Evolutionary conservation across 2,329 filamentous ascomycete genomes (phyloP).

Genomic region (Juglanconis sp.): DNA sequence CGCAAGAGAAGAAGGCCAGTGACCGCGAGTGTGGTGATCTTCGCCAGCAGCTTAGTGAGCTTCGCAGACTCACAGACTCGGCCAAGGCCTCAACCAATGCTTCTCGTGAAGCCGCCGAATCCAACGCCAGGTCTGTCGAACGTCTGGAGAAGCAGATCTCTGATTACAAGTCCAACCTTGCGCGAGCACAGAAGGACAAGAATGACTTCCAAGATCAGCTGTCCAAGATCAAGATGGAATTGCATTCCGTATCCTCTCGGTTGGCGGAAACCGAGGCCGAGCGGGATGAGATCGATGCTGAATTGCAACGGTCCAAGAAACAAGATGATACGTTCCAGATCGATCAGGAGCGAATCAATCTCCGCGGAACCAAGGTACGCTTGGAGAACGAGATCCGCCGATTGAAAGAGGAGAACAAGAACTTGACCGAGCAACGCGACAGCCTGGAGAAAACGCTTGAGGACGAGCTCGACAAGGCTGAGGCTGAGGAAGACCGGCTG

Average conservation of each 20-base stretch:
- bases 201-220: slow-evolving; percentile 62
- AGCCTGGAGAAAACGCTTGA: slow-evolving; percentile 62
- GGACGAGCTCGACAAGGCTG: slow-evolving; percentile 63
- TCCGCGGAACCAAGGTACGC: slow-evolving; percentile 65
- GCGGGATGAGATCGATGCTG: slow-evolving; percentile 62
- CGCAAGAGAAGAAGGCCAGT: slow-evolving; percentile 41
- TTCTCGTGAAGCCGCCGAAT: slow-evolving; percentile 32
- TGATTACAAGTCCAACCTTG: slow-evolving; percentile 57
- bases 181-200: slow-evolving; percentile 57
- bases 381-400: slow-evolving; percentile 65
- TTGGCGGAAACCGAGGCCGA: slow-evolving; percentile 60
- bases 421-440: slow-evolving; percentile 53
- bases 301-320: slow-evolving; percentile 53
- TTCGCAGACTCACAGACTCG: slow-evolving; percentile 27
- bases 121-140: slow-evolving; percentile 41
- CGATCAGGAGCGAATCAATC: slow-evolving; percentile 66
- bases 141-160: slow-evolving; percentile 55
- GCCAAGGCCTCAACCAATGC: slow-evolving; percentile 28
- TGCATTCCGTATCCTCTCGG: slow-evolving; percentile 55
- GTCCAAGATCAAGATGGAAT: slow-evolving; percentile 54
- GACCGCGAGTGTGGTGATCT: slow-evolving; percentile 44
- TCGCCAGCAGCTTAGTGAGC: slow-evolving; percentile 39
- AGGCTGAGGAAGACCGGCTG: slow-evolving; percentile 62
- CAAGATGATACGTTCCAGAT: slow-evolving; percentile 55
- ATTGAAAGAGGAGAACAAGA: slow-evolving; percentile 61